Percentiles rank a stretch among this genome's conserved stretches.
phyloP scores from a whole-genome alignment of 139 green algal genomes.

The Chlorella ohadii region DNA sequence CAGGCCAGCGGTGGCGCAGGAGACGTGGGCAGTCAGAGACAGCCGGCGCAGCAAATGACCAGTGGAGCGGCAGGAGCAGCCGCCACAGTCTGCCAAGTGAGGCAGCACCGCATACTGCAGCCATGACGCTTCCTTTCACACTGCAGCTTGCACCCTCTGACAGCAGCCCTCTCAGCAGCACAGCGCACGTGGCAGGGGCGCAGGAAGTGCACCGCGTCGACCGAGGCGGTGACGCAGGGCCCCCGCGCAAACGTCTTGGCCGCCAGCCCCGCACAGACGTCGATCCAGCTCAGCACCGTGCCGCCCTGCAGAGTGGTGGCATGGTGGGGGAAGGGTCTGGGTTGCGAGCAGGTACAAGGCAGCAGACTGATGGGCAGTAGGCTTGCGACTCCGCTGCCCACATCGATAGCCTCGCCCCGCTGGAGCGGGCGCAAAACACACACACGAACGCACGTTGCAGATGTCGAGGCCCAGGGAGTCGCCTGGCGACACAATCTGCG shows the following conservation, averaged over 20 bases:
- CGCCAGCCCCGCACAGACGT: conserved; percentile 80
- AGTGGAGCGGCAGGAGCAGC: neutral
- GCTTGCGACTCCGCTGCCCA: too few relatives aligned
- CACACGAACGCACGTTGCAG: conserved; percentile 61
- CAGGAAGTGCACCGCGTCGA: conserved; percentile 84
- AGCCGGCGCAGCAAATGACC: too few relatives aligned
- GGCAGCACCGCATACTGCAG: neutral
- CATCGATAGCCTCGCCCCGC: too few relatives aligned
- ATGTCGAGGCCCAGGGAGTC: conserved; percentile 71
- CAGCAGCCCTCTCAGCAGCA: neutral
- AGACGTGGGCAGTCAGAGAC: too few relatives aligned
- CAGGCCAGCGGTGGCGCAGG: neutral
- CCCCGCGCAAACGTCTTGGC: conserved; percentile 81
- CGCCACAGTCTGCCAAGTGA: too few relatives aligned
- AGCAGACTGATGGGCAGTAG: too few relatives aligned
- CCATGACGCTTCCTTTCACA: too few relatives aligned
- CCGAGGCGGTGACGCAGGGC: conserved; percentile 77
- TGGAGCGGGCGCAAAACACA: too few relatives aligned
- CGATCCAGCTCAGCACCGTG: conserved; percentile 84
- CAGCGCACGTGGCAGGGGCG: conserved; percentile 53
- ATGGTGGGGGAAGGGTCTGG: too few relatives aligned
- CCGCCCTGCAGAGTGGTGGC: conserved; percentile 17
- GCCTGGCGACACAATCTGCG: conserved; percentile 68
- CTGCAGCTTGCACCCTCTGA: too few relatives aligned
- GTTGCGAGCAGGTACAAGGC: neutral